These are phyloP conservation scores for Annona cherimola DNA, from an alignment of 164 flowering plant genomes.

Conservation along the genomic window DNA sequence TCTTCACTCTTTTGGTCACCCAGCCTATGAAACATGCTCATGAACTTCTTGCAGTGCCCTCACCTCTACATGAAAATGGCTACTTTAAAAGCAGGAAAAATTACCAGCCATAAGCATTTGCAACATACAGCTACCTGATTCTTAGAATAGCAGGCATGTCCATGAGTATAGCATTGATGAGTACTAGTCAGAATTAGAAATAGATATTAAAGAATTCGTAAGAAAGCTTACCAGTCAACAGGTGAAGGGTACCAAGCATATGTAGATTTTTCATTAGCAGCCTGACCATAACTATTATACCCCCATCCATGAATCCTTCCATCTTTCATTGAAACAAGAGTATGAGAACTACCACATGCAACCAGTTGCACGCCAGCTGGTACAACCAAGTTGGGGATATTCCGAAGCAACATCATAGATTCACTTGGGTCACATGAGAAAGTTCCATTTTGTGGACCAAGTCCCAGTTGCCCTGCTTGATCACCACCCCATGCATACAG, in stretches of 20 bases:
- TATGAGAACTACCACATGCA: slow-evolving; percentile 94
- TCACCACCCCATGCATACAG: slow-evolving; percentile 98
- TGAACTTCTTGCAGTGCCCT: not conserved
- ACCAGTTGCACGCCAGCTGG: slow-evolving; percentile 71
- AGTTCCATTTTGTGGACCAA: slow-evolving; percentile 76
- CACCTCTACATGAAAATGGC: not conserved
- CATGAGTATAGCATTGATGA: not conserved
- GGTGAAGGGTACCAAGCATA: slow-evolving; percentile 99
- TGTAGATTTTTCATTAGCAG: slow-evolving; percentile 77
- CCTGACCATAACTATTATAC: slow-evolving; percentile 93
- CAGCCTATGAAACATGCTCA: not conserved
- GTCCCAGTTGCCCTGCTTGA: slow-evolving; percentile 86
- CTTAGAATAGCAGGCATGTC: not conserved
- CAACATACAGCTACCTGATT: not conserved
- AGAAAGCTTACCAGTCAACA: slow-evolving; percentile 69
- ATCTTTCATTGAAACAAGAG: slow-evolving; percentile 67
- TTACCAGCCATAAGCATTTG: not conserved
- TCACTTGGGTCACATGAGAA: slow-evolving; percentile 58
- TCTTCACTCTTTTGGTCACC: not conserved
- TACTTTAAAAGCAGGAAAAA: not conserved
- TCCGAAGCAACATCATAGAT: slow-evolving; percentile 59
- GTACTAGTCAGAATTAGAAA: too few relatives aligned
- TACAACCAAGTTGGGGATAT: slow-evolving; percentile 71
- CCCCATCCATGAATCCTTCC: slow-evolving; percentile 98
- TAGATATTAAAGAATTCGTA: not conserved